These are phyloP conservation scores for Saccharomycopsis fodiens DNA, from an alignment of 805 yeast species.

Conservation along the genomic window DNA sequence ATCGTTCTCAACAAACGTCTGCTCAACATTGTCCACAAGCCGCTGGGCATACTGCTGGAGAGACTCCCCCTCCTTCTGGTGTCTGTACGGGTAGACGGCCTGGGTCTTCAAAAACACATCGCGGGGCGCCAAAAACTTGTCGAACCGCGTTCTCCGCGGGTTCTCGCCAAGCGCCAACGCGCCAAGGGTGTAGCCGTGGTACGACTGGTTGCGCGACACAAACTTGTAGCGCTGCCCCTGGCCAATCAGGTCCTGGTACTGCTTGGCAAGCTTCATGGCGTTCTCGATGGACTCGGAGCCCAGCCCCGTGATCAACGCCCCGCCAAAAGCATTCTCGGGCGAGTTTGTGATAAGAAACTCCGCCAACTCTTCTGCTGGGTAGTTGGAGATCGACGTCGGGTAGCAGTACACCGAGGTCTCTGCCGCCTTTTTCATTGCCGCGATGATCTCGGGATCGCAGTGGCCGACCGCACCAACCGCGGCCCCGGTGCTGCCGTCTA, in stretches of 20 bases:
- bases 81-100: constrained; percentile 27
- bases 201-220: constrained; percentile 38
- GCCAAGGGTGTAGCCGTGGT: constrained; percentile 44
- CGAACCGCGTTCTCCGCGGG: constrained; percentile 31
- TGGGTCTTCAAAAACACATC: constrained; percentile 14
- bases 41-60: constrained; percentile 33
- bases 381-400: constrained; percentile 27
- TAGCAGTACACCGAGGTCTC: constrained; percentile 32
- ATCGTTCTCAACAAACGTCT: constrained; percentile 33
- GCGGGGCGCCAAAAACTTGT: constrained; percentile 20
- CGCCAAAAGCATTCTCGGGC: constrained; percentile 36
- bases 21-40: constrained; percentile 35
- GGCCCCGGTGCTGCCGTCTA: constrained; percentile 44
- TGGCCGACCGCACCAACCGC: constrained; percentile 46
- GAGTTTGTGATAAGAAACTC: constrained; percentile 36
- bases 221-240: constrained; percentile 35
- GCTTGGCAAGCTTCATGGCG: constrained; percentile 49
- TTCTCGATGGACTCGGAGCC: constrained; percentile 66
- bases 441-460: constrained; percentile 33
- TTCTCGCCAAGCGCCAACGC: constrained; percentile 36
- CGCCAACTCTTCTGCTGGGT: constrained; percentile 35
- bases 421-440: constrained; percentile 34
- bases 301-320: constrained; percentile 44
- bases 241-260: constrained; percentile 37
- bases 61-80: constrained; percentile 28